phyloP scores from a whole-genome alignment of 2,329 filamentous ascomycete genomes.

The Westerdykella sp. region DNA sequence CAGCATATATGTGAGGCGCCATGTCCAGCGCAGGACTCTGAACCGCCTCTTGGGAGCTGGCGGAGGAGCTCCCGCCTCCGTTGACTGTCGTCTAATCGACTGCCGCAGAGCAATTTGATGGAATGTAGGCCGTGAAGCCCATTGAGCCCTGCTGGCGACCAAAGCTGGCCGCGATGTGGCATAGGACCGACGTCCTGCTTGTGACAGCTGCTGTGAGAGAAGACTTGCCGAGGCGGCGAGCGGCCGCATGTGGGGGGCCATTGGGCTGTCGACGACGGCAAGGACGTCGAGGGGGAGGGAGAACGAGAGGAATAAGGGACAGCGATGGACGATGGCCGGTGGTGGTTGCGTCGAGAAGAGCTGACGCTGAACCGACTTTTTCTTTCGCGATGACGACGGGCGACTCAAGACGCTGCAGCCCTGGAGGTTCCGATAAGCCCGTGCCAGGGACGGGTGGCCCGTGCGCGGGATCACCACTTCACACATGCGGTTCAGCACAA shows the following conservation, averaged over 20 bases:
- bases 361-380: neutral
- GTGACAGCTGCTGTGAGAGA: conserved; percentile 24
- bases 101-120: conserved; percentile 33
- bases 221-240: conserved; percentile 24
- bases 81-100: conserved; percentile 30
- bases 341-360: too few relatives aligned
- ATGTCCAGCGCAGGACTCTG: conserved; percentile 69
- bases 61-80: conserved; percentile 21
- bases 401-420: neutral
- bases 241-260: conserved; percentile 35
- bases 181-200: conserved; percentile 32
- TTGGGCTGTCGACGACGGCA: conserved; percentile 12
- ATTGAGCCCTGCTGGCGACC: conserved; percentile 29
- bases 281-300: conserved; percentile 4
- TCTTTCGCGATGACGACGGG: neutral
- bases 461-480: neutral
- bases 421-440: neutral
- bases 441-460: neutral
- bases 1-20: conserved; percentile 75
- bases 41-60: conserved; percentile 48
- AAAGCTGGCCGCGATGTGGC: conserved; percentile 30
- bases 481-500: neutral
- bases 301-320: conserved; percentile 3
- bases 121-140: conserved; percentile 29
- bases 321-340: neutral